Base-by-base conservation (phyloP, 2,329 filamentous ascomycete genomes). In the Podosphaera aphanis region DNA sequence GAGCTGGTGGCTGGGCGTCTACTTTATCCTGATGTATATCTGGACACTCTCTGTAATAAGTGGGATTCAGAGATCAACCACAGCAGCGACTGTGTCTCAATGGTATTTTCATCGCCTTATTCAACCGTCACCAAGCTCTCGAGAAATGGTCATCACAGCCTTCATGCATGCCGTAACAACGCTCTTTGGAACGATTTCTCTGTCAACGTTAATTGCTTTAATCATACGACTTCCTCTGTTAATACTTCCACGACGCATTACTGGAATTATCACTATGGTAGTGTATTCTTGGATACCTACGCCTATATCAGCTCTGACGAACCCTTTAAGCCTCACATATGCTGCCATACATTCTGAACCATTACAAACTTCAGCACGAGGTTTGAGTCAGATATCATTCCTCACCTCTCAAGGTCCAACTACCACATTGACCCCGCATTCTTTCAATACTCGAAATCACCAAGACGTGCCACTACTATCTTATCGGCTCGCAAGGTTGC, bases 41-140 rank as follows among this genome's bases (percentile, higher is more conserved):
- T 98, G 90, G 90, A 90, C 85, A 0, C 67, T 94, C 37, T 81
- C 82, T 2, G 74, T 95, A 47, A 77, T 93, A 58, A 79, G 84
- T 47, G 85, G 84, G 16, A 73, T 95, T 19, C 88, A 98, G 60
- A 78, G 90, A 48, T 79, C 83, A 19, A 90, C 86, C 15, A 93
- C 88, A 13, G 88, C 85, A 20, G 90, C 90, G 10, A 93, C 88
- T 0, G 88, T 95, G 20, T 93, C 84, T 36, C 90, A 98, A 62
- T 98, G 90, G 90, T 98, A 98, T 63, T 98, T 95, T 62, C 88
- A 95, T 62, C 83, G 90, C 50, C 81, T 92, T 55, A 76, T 77
- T 3, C 72, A 77, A 10, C 84, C 88, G 4, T 69, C 79, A 7
- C 77, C 85, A 2, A 77, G 83, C 0, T 86, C 84, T 1, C 69